phyloP scores from a whole-genome alignment of 202 grass and related monocot genomes.

The Digitaria exilis region DNA sequence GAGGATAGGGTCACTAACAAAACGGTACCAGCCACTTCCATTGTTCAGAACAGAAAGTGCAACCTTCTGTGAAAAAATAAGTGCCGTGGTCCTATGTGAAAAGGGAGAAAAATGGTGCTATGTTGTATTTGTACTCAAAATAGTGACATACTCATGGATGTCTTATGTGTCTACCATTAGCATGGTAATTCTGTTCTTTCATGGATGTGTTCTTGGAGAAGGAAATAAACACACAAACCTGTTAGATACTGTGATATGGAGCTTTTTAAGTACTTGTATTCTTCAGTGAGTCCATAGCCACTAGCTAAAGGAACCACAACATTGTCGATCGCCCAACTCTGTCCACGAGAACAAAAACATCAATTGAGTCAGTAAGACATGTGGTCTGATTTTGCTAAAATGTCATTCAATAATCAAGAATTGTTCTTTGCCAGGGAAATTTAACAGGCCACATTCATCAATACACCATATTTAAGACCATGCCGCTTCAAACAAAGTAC shows the following conservation, averaged over 20 bases:
- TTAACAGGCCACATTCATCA: background rate
- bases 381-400: slow-evolving; percentile 19
- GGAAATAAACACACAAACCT: slow-evolving; percentile 51
- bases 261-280: slow-evolving; percentile 85
- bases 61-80: background rate
- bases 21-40: slow-evolving; percentile 3
- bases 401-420: background rate
- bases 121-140: background rate
- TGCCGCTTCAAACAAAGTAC: background rate
- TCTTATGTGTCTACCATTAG: background rate
- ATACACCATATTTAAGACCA: background rate
- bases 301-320: slow-evolving; percentile 84
- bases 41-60: background rate
- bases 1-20: background rate
- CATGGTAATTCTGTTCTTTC: background rate
- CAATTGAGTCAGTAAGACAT: background rate
- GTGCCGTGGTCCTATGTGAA: background rate
- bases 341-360: slow-evolving; percentile 36
- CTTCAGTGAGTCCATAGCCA: slow-evolving; percentile 67
- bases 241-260: slow-evolving; percentile 80
- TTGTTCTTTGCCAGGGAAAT: background rate
- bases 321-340: slow-evolving; percentile 91
- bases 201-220: background rate
- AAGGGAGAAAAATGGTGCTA: background rate
- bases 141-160: background rate